phyloP scores from a whole-genome alignment of 768 basidiomycete species.

The Antrodiella citrinella region DNA sequence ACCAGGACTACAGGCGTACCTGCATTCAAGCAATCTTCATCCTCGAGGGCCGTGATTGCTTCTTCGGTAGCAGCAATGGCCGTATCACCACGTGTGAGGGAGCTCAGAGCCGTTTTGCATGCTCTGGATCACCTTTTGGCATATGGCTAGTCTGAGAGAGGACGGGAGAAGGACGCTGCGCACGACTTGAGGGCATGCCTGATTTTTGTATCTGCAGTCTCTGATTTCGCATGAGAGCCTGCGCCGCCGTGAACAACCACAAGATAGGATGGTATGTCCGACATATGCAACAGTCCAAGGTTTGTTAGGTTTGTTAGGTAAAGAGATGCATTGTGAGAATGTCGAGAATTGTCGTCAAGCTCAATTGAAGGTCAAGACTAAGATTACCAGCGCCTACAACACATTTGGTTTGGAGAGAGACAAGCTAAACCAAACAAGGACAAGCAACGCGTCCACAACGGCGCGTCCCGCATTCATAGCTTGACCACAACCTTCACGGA shows the following conservation, averaged over 20 bases:
- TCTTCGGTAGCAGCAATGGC: constrained; percentile 41
- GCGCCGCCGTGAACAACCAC: constrained; percentile 76
- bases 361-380: too few species aligned
- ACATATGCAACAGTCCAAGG: too few species aligned
- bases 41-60: constrained; percentile 54
- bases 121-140: constrained; percentile 31
- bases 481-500: too few species aligned
- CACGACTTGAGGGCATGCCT: constrained; percentile 43
- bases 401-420: too few species aligned
- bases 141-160: neutral
- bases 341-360: too few species aligned
- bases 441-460: constrained; percentile 16
- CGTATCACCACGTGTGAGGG: constrained; percentile 10
- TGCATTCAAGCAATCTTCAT: constrained; percentile 64
- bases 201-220: constrained; percentile 37
- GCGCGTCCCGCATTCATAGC: neutral
- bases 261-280: constrained; percentile 11
- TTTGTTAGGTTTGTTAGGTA: too few species aligned
- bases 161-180: constrained; percentile 27
- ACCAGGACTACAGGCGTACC: constrained; percentile 33
- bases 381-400: too few species aligned
- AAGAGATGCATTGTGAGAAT: too few species aligned
- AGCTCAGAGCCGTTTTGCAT: constrained; percentile 35
- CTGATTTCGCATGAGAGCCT: constrained; percentile 43
- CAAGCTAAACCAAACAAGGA: constrained; percentile 9